Percentiles rank a stretch among this genome's conserved stretches.
These are phyloP conservation scores for Spongospora subterranea DNA, from an alignment of 208 protist genomes.

Conservation along the genomic window DNA sequence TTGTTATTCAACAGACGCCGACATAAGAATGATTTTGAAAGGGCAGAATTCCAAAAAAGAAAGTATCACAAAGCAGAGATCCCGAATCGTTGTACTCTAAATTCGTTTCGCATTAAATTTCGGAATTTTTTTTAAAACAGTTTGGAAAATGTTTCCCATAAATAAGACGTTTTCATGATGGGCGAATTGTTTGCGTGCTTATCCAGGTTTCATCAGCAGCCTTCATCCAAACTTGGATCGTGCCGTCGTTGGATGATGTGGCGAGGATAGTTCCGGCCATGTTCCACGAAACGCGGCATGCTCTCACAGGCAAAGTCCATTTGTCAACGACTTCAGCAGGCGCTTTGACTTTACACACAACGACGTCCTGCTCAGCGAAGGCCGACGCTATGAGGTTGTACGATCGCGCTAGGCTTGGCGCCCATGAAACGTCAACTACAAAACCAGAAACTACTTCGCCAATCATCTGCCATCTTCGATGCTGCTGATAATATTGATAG, in stretches of 20 bases:
- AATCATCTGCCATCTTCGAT: conserved; percentile 30
- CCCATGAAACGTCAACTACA: conserved; percentile 8
- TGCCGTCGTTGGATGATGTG: background rate
- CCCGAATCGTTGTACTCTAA: too few species aligned
- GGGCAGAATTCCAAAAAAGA: too few species aligned
- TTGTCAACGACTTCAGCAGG: background rate
- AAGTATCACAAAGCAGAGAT: too few species aligned
- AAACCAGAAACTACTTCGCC: background rate
- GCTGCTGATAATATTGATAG: background rate
- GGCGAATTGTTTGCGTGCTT: background rate
- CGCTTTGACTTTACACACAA: conserved; percentile 3
- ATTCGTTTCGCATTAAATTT: too few species aligned
- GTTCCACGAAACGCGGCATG: conserved; percentile 19
- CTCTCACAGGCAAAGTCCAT: background rate
- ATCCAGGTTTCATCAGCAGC: background rate
- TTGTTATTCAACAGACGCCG: too few species aligned
- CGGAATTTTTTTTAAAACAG: too few species aligned
- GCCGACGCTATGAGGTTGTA: conserved; percentile 2
- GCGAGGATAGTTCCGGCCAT: background rate
- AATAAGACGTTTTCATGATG: too few species aligned
- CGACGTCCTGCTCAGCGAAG: background rate
- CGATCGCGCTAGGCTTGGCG: conserved; percentile 43
- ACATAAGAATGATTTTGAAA: too few species aligned
- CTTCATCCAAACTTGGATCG: background rate
- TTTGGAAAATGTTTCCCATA: too few species aligned